phyloP scores from a whole-genome alignment of 306 rosid genomes.

The Gleditsia sinensis region DNA sequence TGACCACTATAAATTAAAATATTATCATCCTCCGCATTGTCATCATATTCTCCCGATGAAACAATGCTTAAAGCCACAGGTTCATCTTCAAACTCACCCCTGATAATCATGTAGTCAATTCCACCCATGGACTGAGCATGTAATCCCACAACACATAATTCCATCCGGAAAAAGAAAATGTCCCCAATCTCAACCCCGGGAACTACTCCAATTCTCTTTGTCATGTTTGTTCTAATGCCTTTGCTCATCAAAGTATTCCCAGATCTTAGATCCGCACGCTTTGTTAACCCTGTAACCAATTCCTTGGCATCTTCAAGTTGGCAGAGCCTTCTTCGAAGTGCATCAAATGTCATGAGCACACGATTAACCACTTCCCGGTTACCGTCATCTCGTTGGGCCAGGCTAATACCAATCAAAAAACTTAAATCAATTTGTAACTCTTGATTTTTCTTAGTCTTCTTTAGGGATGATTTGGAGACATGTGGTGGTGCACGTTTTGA shows the following conservation, averaged over 20 bases:
- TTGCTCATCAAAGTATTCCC: slow-evolving; percentile 44
- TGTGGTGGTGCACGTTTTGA: background rate
- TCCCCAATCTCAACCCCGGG: slow-evolving; percentile 74
- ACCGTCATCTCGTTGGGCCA: slow-evolving; percentile 42
- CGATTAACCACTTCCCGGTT: slow-evolving; percentile 39
- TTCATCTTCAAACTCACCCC: slow-evolving; percentile 47
- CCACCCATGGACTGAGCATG: slow-evolving; percentile 75
- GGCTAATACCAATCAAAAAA: slow-evolving; percentile 29
- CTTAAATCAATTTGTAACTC: slow-evolving; percentile 3
- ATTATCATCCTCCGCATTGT: slow-evolving; percentile 51
- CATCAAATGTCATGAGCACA: slow-evolving; percentile 55
- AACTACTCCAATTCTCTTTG: slow-evolving; percentile 53
- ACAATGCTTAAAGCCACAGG: slow-evolving; percentile 69
- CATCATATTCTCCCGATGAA: slow-evolving; percentile 65
- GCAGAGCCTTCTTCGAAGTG: slow-evolving; percentile 60
- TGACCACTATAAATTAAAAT: slow-evolving; percentile 67
- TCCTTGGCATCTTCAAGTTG: slow-evolving; percentile 64
- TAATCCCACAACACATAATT: slow-evolving; percentile 60
- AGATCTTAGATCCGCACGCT: slow-evolving; percentile 63
- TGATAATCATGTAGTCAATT: slow-evolving; percentile 54
- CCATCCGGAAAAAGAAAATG: slow-evolving; percentile 65
- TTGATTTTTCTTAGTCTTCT: slow-evolving; percentile 37
- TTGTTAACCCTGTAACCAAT: slow-evolving; percentile 18
- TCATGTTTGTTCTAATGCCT: slow-evolving; percentile 59
- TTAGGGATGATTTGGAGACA: slow-evolving; percentile 31